Evolutionary conservation across 192 early-diverging fungal species (phyloP), one percentile per base, ranked within the genome.

Genomic region (Gigaspora rosea): DNA sequence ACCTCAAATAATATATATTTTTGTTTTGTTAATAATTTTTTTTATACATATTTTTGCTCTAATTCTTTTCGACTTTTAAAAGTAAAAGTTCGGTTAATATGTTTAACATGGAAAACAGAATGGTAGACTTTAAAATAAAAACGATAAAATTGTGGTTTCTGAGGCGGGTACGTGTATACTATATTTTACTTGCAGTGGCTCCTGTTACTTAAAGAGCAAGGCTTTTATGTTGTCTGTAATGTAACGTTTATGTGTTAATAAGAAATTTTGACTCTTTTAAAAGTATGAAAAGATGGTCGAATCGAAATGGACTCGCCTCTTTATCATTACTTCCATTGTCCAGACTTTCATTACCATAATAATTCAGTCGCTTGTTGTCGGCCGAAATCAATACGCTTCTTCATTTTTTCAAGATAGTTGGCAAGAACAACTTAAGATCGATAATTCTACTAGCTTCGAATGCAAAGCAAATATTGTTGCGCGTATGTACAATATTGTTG

Each of bases 251-350:
- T 3, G 10, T 59, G 27, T 11, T 22, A 16, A 3, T 27, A 59
- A 11, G 12, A 59, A 22, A 22, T 9, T 20, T 59, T 59, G n/a
- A 11, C n/a, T 59, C 8, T 35, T 35, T n/a, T 69, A 27, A 27
- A n/a, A 69, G 67, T 51, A 69, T 50, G 20, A 48, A 20, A 69
- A 47, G 47, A 0, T 69, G 11, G 22, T 47, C 12, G 67, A 69
- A 50, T 69, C 67, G n/a, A 69, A 69, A 69, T 69, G 67, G 67
- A 69, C 67, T 13, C 48, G n/a, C 8, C 20, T 22, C 22, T 69
- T 69, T 27, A 48, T 69, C 22, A 69, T 69, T 50, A 50, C 67
- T 6, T 69, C 67, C 3, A 32, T 69, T 50, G 49, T 69, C 3
- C 67, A 69, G 18, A 10, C 67, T 41, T 6, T 69, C 47, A 12